Percentiles rank a stretch among this genome's conserved stretches.
These are phyloP conservation scores for Leptographium wingfieldii DNA, from an alignment of 2,329 filamentous ascomycete genomes.

Conservation along the genomic window DNA sequence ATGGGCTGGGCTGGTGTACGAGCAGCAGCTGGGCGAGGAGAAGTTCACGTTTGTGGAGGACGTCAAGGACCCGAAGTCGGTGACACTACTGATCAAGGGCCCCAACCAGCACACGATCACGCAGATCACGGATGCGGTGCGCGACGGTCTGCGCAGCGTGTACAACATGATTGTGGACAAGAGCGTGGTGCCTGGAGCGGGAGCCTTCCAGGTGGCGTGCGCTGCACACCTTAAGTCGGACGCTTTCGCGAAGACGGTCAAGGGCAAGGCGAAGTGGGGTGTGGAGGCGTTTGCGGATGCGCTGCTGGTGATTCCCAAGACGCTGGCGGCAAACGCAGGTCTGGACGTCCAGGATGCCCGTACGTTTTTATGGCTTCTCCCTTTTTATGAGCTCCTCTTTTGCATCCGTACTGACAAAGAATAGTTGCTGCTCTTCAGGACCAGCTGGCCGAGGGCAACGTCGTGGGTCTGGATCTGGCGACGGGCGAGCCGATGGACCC, in stretches of 20 bases:
- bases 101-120: conserved; percentile 94
- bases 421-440: conserved; percentile 77
- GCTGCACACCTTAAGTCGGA: conserved; percentile 79
- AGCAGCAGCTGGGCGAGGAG: conserved; percentile 94
- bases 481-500: conserved; percentile 94
- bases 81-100: conserved; percentile 94
- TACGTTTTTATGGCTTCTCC: conserved; percentile 34
- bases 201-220: conserved; percentile 91
- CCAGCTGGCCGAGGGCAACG: conserved; percentile 69
- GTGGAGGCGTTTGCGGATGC: conserved; percentile 93
- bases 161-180: conserved; percentile 99
- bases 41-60: conserved; percentile 99
- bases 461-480: conserved; percentile 74
- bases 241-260: conserved; percentile 76
- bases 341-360: conserved; percentile 93
- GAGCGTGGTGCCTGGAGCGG: conserved; percentile 86
- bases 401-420: conserved; percentile 9
- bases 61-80: conserved; percentile 96
- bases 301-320: conserved; percentile 92
- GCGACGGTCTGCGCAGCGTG: conserved; percentile 87
- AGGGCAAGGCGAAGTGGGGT: conserved; percentile 96
- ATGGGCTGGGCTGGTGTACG: conserved; percentile 93
- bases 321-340: conserved; percentile 85
- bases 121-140: conserved; percentile 91
- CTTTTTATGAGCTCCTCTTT: not conserved